These are phyloP conservation scores for Lagenidium sp. DNA, from an alignment of 352 stramenopile genomes.

Conservation along the genomic window DNA sequence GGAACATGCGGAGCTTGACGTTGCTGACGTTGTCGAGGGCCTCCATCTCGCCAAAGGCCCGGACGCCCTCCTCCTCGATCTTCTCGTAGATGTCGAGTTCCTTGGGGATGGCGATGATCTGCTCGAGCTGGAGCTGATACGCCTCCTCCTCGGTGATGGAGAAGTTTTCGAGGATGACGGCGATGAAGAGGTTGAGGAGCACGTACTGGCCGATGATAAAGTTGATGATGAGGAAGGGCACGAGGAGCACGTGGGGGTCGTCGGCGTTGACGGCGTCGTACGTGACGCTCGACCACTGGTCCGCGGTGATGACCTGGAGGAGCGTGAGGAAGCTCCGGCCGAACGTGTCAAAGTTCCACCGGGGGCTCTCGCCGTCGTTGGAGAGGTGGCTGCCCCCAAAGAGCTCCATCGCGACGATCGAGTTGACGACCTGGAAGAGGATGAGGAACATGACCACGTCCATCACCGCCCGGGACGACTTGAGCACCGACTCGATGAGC, in stretches of 20 bases:
- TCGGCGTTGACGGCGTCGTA: conserved; percentile 66
- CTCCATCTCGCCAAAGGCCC: conserved; percentile 68
- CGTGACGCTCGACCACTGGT: conserved; percentile 70
- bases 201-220: conserved; percentile 77
- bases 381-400: conserved; percentile 48
- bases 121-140: conserved; percentile 73
- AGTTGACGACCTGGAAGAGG: conserved; percentile 69
- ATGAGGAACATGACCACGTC: conserved; percentile 70
- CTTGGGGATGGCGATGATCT: conserved; percentile 77
- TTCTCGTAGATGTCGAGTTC: conserved; percentile 77
- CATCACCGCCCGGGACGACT: conserved; percentile 69
- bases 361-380: conserved; percentile 33
- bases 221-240: conserved; percentile 64
- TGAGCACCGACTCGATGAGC: conserved; percentile 66
- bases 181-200: conserved; percentile 76
- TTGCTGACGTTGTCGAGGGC: conserved; percentile 77
- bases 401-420: conserved; percentile 70
- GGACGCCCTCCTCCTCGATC: conserved; percentile 70
- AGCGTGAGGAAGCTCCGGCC: conserved; percentile 60
- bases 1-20: conserved; percentile 68
- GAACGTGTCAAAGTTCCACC: conserved; percentile 78
- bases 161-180: conserved; percentile 81
- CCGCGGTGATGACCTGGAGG: conserved; percentile 67
- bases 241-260: conserved; percentile 56
- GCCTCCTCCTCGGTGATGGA: conserved; percentile 72